Conservation (phyloP, 257 asterid species). For the Paraleonurus japonicus region DNA sequence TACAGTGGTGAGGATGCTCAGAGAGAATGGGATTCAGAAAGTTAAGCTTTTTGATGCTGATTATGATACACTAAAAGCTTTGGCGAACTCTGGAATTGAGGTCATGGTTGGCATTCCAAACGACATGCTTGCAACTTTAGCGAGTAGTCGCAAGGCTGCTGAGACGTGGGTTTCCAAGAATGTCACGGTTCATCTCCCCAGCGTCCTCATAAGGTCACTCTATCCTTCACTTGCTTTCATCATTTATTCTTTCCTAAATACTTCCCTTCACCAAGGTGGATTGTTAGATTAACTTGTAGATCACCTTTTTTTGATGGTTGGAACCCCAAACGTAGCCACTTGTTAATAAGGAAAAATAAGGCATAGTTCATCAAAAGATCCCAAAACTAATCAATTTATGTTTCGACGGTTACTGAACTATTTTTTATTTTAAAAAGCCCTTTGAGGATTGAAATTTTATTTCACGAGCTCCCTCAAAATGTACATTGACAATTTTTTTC, state of each 20-base stretch:
- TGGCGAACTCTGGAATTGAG: conserved; percentile 64
- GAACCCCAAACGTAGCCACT: not conserved
- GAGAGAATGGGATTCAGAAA: conserved; percentile 65
- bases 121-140: conserved; percentile 60
- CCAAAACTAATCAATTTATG: too few relatives aligned
- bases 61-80: conserved; percentile 61
- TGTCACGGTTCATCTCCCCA: conserved; percentile 50
- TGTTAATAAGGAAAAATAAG: too few relatives aligned
- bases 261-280: too few relatives aligned
- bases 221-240: not conserved
- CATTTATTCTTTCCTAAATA: not conserved
- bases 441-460: too few relatives aligned
- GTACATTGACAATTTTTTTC: too few relatives aligned
- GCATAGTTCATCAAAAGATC: too few relatives aligned
- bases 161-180: conserved; percentile 75
- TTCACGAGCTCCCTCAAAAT: too few relatives aligned
- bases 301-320: not conserved
- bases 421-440: too few relatives aligned
- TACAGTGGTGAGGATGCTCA: conserved; percentile 63
- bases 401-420: too few relatives aligned
- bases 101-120: conserved; percentile 91
- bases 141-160: conserved; percentile 56
- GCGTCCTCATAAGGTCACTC: conserved; percentile 62
- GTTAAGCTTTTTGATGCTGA: conserved; percentile 81
- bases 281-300: not conserved